These are phyloP conservation scores for Senecio squalidus DNA, from an alignment of 140 eudicot species.

Conservation along the genomic window DNA sequence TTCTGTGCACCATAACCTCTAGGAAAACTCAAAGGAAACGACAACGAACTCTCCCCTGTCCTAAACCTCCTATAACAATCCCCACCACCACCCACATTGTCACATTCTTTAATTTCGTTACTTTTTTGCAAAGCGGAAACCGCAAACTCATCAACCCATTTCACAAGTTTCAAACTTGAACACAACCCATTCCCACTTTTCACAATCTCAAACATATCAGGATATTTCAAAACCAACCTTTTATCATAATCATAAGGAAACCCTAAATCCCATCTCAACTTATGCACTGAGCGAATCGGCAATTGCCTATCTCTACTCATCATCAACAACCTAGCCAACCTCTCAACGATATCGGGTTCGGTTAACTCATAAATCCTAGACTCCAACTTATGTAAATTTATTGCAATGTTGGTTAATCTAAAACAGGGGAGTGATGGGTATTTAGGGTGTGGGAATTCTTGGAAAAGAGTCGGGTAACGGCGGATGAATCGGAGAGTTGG, in stretches of 20 bases:
- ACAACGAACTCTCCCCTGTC: conserved; percentile 55
- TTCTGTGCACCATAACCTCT: conserved; percentile 82
- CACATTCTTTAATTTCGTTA: background rate
- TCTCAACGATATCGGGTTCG: conserved; percentile 35
- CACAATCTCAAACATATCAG: conserved; percentile 15
- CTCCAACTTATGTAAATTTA: conserved; percentile 29
- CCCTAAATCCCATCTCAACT: conserved; percentile 76
- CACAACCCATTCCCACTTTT: conserved; percentile 7
- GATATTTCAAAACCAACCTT: conserved; percentile 33
- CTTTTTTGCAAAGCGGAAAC: conserved; percentile 20
- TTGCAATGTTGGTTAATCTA: conserved; percentile 46
- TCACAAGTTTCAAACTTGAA: conserved; percentile 15
- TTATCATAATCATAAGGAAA: conserved; percentile 66
- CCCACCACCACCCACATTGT: background rate
- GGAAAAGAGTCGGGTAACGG: conserved; percentile 79
- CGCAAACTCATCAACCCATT: conserved; percentile 19
- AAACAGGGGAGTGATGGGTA: conserved; percentile 75
- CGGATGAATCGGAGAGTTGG: conserved; percentile 85
- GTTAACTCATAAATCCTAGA: conserved; percentile 2
- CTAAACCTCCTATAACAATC: conserved; percentile 35
- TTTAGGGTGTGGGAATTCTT: conserved; percentile 72
- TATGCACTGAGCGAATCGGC: conserved; percentile 39
- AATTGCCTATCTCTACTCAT: conserved; percentile 44
- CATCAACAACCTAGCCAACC: conserved; percentile 57
- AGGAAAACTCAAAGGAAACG: conserved; percentile 69